Base-by-base conservation (phyloP, 441 rosid genomes). In the Biscutella laevigata region DNA sequence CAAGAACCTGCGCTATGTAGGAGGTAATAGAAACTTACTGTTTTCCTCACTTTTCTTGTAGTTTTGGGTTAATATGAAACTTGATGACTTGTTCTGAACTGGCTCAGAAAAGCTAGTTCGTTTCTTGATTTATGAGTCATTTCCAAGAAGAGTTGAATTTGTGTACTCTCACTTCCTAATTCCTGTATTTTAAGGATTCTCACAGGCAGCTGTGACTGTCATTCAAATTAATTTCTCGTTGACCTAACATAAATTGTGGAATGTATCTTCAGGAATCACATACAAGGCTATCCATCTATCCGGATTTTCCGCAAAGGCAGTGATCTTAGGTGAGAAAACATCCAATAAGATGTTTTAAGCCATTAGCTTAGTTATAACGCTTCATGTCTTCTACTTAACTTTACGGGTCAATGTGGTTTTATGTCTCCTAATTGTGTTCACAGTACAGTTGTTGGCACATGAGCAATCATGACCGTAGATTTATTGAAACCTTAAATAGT, bases 201-300 rank as follows among this genome's bases (percentile, higher is more conserved):
- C 22, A 55, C 20, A 17, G 20, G 20, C 20, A 17, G 20, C 3
- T 1, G 20, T 17, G 20, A 17, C n/a, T 56, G 21, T 25, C 57
- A 24, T 25, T 9, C 12, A 4, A 3, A 37, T 11, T 30, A 32
- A 16, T 32, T 26, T 50, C 28, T 35, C 20, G 43, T 58, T 66
- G 30, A 44, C 6, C 33, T 44, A 5, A 39, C 40, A 53, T 19
- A 25, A 45, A 19, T 38, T 39, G 37, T 53, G 57, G 13, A 37
- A 45, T 74, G 36, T 51, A 15, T 59, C 50, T 72, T 61, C 83
- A 94, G 99, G 79, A 62, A 83, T 76, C 99, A 94, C 74, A 72
- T 94, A 54, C 99, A 94, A 73, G 99, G 91, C 20, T 94, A 94
- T 74, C 99, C 97, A 40, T 88, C 99, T 30, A 83, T 94, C 70